Conservation (phyloP, 2,329 filamentous ascomycete genomes). For the Fusarium sp. region DNA sequence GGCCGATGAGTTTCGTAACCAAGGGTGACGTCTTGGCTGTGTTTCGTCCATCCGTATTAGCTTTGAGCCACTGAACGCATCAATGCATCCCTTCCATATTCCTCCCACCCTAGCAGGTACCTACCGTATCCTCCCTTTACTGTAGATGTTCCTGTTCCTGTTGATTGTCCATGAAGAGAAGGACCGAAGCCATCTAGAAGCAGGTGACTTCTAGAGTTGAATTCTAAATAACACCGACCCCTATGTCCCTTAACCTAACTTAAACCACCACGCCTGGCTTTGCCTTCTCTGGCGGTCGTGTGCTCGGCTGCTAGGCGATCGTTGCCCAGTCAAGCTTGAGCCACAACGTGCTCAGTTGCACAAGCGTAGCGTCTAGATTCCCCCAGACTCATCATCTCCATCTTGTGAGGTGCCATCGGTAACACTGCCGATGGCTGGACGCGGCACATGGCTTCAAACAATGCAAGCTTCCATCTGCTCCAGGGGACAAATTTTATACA, state of each 20-base stretch:
- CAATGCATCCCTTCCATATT: slow-evolving; percentile 19
- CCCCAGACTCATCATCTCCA: slow-evolving; percentile 20
- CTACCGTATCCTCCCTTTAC: background rate
- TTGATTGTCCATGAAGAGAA: background rate
- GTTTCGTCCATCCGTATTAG: slow-evolving; percentile 39
- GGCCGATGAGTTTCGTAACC: slow-evolving; percentile 20
- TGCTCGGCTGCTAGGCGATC: slow-evolving; percentile 32
- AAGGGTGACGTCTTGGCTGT: slow-evolving; percentile 40
- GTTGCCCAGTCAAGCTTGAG: slow-evolving; percentile 31
- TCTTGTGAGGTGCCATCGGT: slow-evolving; percentile 34
- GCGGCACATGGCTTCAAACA: slow-evolving; percentile 28
- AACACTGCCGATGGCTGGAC: slow-evolving; percentile 29
- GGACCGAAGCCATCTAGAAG: slow-evolving; percentile 2
- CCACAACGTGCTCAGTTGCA: slow-evolving; percentile 39
- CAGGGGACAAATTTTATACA: background rate
- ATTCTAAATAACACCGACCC: slow-evolving; percentile 8
- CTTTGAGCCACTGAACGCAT: slow-evolving; percentile 47
- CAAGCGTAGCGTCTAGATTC: slow-evolving; percentile 41
- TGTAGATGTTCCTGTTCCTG: background rate
- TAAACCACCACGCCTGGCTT: slow-evolving; percentile 21
- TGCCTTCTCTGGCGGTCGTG: slow-evolving; percentile 11
- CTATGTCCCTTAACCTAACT: slow-evolving; percentile 1
- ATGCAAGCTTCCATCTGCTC: slow-evolving; percentile 32
- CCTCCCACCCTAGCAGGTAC: background rate
- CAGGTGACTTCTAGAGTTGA: background rate